A percentile compares a stretch with the other conserved stretches of the same genome.
These are phyloP conservation scores for Leccinum subgranulosum DNA, from an alignment of 768 basidiomycete species.

Conservation along the genomic window DNA sequence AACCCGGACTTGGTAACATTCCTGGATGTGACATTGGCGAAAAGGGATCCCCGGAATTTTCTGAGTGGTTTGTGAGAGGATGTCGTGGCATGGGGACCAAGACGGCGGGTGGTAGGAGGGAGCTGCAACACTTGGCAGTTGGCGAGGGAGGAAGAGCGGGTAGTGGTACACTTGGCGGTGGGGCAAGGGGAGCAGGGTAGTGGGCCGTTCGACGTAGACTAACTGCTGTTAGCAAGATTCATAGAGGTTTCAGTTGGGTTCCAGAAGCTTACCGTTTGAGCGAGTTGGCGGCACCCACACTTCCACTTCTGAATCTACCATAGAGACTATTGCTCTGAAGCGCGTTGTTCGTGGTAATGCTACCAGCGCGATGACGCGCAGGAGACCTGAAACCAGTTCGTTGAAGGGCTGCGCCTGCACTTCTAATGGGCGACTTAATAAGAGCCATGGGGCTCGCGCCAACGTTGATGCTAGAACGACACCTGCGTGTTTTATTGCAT, in stretches of 20 bases:
- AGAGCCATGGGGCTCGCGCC: slow-evolving; percentile 50
- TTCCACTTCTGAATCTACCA: slow-evolving; percentile 57
- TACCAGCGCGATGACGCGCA: slow-evolving; percentile 45
- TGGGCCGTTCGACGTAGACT: slow-evolving; percentile 43
- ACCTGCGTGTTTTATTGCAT: slow-evolving; percentile 50
- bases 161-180: slow-evolving; percentile 29
- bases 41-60: slow-evolving; percentile 1
- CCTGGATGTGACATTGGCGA: slow-evolving; percentile 1
- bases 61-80: slow-evolving; percentile 9
- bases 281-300: slow-evolving; percentile 33
- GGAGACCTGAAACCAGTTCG: slow-evolving; percentile 39
- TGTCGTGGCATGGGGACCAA: slow-evolving; percentile 17
- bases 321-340: slow-evolving; percentile 41
- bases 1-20: slow-evolving; percentile 9
- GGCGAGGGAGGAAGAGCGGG: slow-evolving; percentile 27
- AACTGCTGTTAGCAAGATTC: not conserved
- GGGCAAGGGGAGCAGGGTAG: slow-evolving; percentile 20
- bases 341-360: slow-evolving; percentile 36
- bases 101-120: slow-evolving; percentile 19
- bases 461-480: slow-evolving; percentile 61
- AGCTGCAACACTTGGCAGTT: slow-evolving; percentile 11
- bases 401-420: slow-evolving; percentile 49
- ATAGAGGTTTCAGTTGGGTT: slow-evolving; percentile 1
- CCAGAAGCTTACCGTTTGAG: slow-evolving; percentile 32
- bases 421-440: slow-evolving; percentile 57